Base-by-base conservation (phyloP, 2,329 filamentous ascomycete species). In the Fusarium staphyleae region DNA sequence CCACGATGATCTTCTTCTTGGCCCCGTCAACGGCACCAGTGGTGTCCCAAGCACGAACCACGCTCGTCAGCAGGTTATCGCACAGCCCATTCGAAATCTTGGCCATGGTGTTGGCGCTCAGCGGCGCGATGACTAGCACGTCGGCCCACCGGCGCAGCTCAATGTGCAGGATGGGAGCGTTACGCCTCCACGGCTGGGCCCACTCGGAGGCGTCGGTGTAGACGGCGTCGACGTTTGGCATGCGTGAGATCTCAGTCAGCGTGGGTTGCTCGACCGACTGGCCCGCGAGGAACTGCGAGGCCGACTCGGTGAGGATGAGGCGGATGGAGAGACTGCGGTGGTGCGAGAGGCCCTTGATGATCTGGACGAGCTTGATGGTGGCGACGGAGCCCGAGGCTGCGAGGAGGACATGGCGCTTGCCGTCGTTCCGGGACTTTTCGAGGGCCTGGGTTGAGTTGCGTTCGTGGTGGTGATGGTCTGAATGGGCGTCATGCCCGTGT, bases 201-300 rank as follows among this genome's bases (percentile, higher is more conserved):
- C 93, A 97, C 73, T 98, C 95, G 60, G 93, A 90, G n/a, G 85
- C 83, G 69, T 98, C 91, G 8, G 81, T 78, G 73, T 96, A 93
- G 40, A 97, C 81, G 15, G 81, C 90, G 35, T 96, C 91, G 6
- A 98, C 89, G 60, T 89, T 87, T 3, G 86, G 84, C 5, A 90
- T 74, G 3, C 73, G 65, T 11, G 77, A 73, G 4, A 97, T 75
- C 1, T 81, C 74, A 0, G 78, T 74, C 2, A 95, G 71, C 1
- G 81, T 77, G 0, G 93, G 91, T 71, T 97, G 91, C 72, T 97
- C 93, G 3, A 73, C 69, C 28, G 86, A 84, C 70, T 96, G 90
- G 22, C 88, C 90, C 11, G 78, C 78, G 1, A 98, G 84, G 71
- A 98, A 98, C 24, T 87, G 81, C 18, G 81, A 75, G 0, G 93